These are phyloP conservation scores for Pseudogymnoascus sp. DNA, from an alignment of 2,329 filamentous ascomycete species.

Conservation along the genomic window DNA sequence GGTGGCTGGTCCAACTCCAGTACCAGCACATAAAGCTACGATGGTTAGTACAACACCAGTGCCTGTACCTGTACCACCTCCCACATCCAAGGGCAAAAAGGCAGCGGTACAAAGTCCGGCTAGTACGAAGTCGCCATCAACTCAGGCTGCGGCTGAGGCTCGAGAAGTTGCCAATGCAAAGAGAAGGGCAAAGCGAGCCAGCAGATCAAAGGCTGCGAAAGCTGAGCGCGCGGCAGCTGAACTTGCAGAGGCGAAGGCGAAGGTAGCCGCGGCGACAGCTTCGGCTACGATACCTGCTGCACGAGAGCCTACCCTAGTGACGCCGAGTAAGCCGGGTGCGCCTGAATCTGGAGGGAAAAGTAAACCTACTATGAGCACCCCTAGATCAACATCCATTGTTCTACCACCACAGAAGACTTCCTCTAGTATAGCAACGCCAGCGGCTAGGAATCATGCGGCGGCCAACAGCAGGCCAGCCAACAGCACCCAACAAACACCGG, in stretches of 20 bases:
- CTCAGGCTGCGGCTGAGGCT: neutral
- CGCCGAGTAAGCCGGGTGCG: neutral
- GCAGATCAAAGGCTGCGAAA: slow-evolving; percentile 1
- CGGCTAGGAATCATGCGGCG: neutral
- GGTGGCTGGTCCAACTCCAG: neutral
- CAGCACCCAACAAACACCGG: neutral
- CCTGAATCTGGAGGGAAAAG: neutral
- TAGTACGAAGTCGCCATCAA: neutral
- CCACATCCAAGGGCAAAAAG: neutral
- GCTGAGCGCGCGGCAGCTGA: neutral
- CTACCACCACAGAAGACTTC: neutral
- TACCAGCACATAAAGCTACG: neutral
- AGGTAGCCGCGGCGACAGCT: neutral
- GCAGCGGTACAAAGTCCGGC: neutral
- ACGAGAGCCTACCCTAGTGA: neutral
- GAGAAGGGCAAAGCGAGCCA: neutral
- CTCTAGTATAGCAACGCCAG: neutral
- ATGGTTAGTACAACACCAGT: neutral
- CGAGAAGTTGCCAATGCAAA: neutral
- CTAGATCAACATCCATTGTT: neutral
- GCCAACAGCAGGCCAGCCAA: neutral
- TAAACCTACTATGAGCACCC: neutral
- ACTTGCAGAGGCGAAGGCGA: neutral
- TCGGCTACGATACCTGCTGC: neutral
- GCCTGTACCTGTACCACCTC: neutral